phyloP scores from a whole-genome alignment of 2,329 filamentous ascomycete genomes.

The Kalmusia sp. region DNA sequence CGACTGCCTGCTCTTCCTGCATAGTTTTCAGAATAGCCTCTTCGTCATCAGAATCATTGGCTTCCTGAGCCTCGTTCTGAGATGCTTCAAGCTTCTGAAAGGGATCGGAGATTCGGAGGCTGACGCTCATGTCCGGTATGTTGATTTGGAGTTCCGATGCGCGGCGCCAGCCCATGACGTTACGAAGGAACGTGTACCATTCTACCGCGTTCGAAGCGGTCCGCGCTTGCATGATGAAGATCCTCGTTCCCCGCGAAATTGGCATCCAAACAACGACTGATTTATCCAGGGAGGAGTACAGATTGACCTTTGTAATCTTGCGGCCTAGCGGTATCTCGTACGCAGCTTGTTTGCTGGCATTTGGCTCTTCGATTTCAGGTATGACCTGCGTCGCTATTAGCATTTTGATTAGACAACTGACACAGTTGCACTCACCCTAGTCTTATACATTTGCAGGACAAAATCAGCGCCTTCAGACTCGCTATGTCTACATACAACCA shows the following conservation, averaged over 20 bases:
- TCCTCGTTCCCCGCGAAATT: conserved; percentile 60
- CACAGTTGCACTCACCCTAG: conserved; percentile 50
- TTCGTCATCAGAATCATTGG: conserved; percentile 54
- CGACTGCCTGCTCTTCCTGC: conserved; percentile 62
- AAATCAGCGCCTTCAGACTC: conserved; percentile 62
- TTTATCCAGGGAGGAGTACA: conserved; percentile 72
- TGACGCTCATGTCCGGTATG: conserved; percentile 68
- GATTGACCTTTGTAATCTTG: conserved; percentile 63
- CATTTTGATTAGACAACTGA: neutral
- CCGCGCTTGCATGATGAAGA: conserved; percentile 66
- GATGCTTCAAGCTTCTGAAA: conserved; percentile 61
- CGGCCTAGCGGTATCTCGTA: conserved; percentile 64
- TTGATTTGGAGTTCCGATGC: conserved; percentile 65
- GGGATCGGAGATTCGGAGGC: conserved; percentile 64
- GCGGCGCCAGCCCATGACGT: conserved; percentile 65
- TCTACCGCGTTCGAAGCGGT: conserved; percentile 69
- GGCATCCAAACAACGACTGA: conserved; percentile 69
- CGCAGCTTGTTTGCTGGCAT: conserved; percentile 61
- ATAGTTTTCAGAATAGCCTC: conserved; percentile 54
- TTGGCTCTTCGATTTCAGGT: conserved; percentile 61
- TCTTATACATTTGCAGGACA: conserved; percentile 67
- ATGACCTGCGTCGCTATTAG: conserved; percentile 55
- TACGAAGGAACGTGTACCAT: conserved; percentile 72
- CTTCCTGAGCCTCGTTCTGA: conserved; percentile 49
- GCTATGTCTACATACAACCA: conserved; percentile 66